phyloP scores from a whole-genome alignment of 805 yeast species.

The Vanderwaltozyma polyspora region DNA sequence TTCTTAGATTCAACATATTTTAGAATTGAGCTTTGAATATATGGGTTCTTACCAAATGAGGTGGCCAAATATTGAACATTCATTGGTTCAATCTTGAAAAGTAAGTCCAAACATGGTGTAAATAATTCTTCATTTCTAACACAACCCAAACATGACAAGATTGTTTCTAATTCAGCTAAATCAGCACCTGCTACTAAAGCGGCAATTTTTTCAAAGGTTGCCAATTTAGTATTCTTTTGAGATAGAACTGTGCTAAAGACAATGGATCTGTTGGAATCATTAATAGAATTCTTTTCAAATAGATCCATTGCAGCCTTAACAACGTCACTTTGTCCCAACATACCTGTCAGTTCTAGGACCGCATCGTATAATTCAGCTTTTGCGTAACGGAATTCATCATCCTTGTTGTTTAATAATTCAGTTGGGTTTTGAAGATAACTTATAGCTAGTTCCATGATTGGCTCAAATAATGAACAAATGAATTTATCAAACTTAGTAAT shows the following conservation, averaged over 20 bases:
- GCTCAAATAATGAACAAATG: conserved; percentile 35
- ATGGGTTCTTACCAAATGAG: conserved; percentile 33
- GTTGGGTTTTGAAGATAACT: conserved; percentile 23
- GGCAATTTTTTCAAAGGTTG: conserved; percentile 28
- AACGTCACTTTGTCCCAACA: conserved; percentile 5
- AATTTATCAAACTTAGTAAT: conserved; percentile 15
- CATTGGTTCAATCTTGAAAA: conserved; percentile 37
- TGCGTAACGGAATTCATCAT: conserved; percentile 17
- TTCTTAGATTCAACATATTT: conserved; percentile 34
- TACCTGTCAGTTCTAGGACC: conserved; percentile 6
- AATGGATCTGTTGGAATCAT: conserved; percentile 20
- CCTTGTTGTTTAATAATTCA: conserved; percentile 20
- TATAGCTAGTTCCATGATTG: conserved; percentile 34
- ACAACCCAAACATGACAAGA: conserved; percentile 38
- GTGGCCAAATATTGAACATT: conserved; percentile 41
- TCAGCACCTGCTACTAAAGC: conserved; percentile 35
- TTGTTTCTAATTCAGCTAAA: conserved; percentile 42
- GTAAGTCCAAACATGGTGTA: conserved; percentile 27
- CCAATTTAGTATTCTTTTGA: conserved; percentile 24
- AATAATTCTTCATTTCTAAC: conserved; percentile 30
- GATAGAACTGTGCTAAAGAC: conserved; percentile 35
- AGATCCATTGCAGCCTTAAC: conserved; percentile 3
- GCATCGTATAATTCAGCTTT: conserved; percentile 23
- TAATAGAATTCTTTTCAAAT: conserved; percentile 1
- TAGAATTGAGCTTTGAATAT: conserved; percentile 35